Evolutionary conservation across 169 alveolate species (phyloP).

Genomic region (Ichthyophthirius multifiliis): DNA sequence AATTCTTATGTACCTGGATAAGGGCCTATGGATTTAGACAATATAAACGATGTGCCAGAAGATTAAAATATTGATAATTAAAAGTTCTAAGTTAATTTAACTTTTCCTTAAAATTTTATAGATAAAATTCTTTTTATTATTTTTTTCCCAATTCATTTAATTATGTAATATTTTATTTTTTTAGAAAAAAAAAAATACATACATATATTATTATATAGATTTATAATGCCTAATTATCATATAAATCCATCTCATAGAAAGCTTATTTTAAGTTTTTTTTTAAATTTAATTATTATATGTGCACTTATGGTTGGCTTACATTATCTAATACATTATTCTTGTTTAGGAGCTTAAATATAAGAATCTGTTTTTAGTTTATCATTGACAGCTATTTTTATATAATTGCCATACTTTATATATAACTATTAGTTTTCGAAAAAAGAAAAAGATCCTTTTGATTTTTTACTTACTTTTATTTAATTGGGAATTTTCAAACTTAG

Average conservation of each 20-base stretch:
- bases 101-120: neutral
- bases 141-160: slow-evolving; percentile 13
- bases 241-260: slow-evolving; percentile 5
- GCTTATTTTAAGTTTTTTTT: neutral
- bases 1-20: neutral
- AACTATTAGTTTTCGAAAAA: neutral
- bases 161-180: neutral
- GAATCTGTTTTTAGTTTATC: neutral
- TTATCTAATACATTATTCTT: neutral
- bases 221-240: neutral
- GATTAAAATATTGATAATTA: too few relatives aligned
- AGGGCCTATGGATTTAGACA: neutral
- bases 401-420: neutral
- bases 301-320: neutral
- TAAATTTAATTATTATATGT: neutral
- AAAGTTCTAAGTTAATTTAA: neutral
- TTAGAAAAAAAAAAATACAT: too few relatives aligned
- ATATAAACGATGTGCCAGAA: neutral
- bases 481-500: neutral
- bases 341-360: neutral
- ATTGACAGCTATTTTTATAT: neutral
- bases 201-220: too few relatives aligned
- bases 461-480: neutral
- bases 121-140: neutral
- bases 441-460: neutral